Evolutionary conservation across 2,329 filamentous ascomycete species (phyloP), one percentile per base, ranked within the genome.

Genomic region (Scleromitrula shiraiana): DNA sequence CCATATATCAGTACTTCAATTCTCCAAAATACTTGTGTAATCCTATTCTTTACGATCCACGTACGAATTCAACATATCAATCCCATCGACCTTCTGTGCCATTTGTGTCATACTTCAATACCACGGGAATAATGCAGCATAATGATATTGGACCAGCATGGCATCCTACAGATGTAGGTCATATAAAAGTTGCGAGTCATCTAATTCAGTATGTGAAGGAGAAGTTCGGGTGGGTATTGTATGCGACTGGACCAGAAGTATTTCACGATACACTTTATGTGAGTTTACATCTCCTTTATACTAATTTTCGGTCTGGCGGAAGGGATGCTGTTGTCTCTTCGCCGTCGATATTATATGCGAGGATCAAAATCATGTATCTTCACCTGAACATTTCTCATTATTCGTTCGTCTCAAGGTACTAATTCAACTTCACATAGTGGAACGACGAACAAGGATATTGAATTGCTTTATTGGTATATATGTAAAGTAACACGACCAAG

Each of bases 51-150:
- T 73, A 68, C 60, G 65, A 72, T 49, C 68, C 62, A 9, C 60
- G 64, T 23, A 69, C 62, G 15, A 68, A 70, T 44, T 65, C 58
- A 19, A 68, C 62, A 1, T 64, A 59, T 20, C 59, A 49, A 2
- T 61, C 63, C 2, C 53, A 65, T 45, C 59, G 50, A 19, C 57
- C 59, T 10, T 59, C 58, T 30, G 41, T 40, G 4, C 60, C 59
- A 59, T 81, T 78, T 45, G 74, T 82, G 24, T 72, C 79, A 56
- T 78, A 78, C 55, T 82, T 82, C 64, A 76, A 80, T 56, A 80
- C 75, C 0, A 76, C 70, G 8, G 77, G 77, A 1, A 76, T 82
- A 37, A 59, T 82, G 54, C 74, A 80, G 54, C 76, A 82, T 56
- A 80, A 81, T 53, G 77, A 81, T 57, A 77, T 80, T 50, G 72